Conservation (phyloP, 2,329 filamentous ascomycete species). For the Harringtonia lauricola region DNA sequence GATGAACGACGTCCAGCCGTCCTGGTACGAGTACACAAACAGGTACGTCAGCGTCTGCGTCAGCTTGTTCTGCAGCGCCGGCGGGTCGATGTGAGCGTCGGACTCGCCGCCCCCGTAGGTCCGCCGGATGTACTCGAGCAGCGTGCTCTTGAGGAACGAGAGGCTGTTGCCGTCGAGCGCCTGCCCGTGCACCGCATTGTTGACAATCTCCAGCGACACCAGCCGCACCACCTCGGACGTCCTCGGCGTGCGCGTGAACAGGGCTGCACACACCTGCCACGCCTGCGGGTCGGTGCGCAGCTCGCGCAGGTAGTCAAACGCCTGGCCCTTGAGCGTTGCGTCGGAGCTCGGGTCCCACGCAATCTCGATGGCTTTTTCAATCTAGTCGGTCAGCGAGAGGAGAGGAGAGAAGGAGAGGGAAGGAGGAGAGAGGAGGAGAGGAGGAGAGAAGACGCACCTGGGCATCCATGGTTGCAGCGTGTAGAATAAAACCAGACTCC, state of each 20-base stretch:
- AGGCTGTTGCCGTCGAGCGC: constrained; percentile 64
- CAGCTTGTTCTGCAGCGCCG: constrained; percentile 87
- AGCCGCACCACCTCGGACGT: constrained; percentile 77
- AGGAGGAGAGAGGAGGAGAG: neutral
- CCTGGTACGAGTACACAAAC: constrained; percentile 76
- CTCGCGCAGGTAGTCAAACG: constrained; percentile 69
- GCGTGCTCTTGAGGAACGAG: constrained; percentile 63
- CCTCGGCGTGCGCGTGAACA: constrained; percentile 72
- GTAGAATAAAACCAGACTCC: too few species aligned
- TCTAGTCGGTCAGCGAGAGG: constrained; percentile 37
- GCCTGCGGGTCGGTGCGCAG: constrained; percentile 72
- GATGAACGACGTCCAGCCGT: constrained; percentile 81
- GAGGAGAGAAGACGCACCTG: constrained; percentile 1
- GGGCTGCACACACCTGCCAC: constrained; percentile 79
- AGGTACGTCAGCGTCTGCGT: constrained; percentile 92
- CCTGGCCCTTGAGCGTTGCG: constrained; percentile 65
- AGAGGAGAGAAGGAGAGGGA: neutral
- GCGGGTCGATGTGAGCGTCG: constrained; percentile 51
- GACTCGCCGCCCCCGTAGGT: constrained; percentile 49
- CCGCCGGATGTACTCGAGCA: constrained; percentile 71
- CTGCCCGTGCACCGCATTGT: constrained; percentile 76
- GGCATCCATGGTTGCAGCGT: constrained; percentile 1
- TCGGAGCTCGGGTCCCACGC: constrained; percentile 75
- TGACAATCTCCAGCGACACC: constrained; percentile 85
- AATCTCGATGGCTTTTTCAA: constrained; percentile 92